Conservation (phyloP, 106 monocot species). For the Dioscorea zingiberensis region DNA sequence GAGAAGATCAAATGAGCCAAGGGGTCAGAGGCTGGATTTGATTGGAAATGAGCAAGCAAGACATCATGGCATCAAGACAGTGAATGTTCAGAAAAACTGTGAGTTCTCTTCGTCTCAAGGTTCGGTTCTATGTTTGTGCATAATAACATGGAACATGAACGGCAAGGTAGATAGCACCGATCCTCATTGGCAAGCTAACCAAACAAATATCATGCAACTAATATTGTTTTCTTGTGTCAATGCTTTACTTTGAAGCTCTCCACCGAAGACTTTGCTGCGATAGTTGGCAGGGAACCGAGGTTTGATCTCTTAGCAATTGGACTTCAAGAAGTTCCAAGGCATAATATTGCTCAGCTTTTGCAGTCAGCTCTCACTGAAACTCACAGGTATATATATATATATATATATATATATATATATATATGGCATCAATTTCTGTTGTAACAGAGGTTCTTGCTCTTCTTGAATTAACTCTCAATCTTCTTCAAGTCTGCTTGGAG, state of each 20-base stretch:
- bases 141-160: constrained; percentile 59
- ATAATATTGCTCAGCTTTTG: constrained; percentile 4
- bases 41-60: constrained; percentile 4
- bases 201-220: too few species aligned
- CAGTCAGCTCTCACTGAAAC: constrained; percentile 16
- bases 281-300: constrained; percentile 15
- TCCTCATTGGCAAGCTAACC: not conserved
- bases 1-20: constrained; percentile 7
- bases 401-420: not conserved
- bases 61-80: constrained; percentile 41
- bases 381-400: constrained; percentile 17
- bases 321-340: constrained; percentile 30
- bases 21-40: not conserved
- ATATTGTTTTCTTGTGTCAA: too few species aligned
- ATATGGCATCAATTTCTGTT: not conserved
- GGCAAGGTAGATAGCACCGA: constrained; percentile 6
- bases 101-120: constrained; percentile 14
- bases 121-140: constrained; percentile 26
- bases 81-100: constrained; percentile 22
- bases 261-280: constrained; percentile 14
- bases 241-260: constrained; percentile 11
- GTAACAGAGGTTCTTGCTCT: not conserved
- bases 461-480: not conserved
- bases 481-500: constrained; percentile 15
- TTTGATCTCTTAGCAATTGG: constrained; percentile 33